Conservation (phyloP, 495 filamentous ascomycete species). For the Geopyxis carbonaria region DNA sequence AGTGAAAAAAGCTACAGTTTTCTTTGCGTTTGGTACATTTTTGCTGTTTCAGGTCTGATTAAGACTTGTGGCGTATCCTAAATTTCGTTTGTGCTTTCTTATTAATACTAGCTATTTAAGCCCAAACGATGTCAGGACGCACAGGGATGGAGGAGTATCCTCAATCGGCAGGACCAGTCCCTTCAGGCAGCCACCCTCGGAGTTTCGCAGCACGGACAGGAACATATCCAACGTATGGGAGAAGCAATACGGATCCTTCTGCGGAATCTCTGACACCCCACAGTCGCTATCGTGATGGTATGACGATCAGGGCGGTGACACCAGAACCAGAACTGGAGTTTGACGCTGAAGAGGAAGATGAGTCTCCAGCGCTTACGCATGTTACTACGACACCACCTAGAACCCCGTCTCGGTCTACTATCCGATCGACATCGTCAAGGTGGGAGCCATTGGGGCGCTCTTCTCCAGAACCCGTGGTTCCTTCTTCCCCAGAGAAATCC, state of each 20-base stretch:
- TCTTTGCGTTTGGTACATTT: too few relatives aligned
- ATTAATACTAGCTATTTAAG: too few relatives aligned
- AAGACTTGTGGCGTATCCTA: too few relatives aligned
- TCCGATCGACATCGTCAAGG: conserved; percentile 10
- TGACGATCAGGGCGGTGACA: conserved; percentile 37
- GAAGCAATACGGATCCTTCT: conserved; percentile 6
- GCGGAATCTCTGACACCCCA: conserved; percentile 5
- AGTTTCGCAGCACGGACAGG: conserved; percentile 5
- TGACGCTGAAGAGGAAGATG: conserved; percentile 14
- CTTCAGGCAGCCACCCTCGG: conserved; percentile 5
- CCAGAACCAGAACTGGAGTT: conserved; percentile 32
- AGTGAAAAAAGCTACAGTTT: too few relatives aligned
- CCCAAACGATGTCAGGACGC: conserved; percentile 7
- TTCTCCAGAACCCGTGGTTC: conserved; percentile 15
- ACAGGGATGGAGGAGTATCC: conserved; percentile 1
- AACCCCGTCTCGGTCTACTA: conserved; percentile 23
- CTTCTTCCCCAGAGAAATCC: conserved; percentile 15
- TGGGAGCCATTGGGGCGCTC: conserved; percentile 12
- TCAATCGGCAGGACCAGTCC: conserved; percentile 3
- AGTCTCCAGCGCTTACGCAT: conserved; percentile 15
- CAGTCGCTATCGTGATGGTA: conserved; percentile 17
- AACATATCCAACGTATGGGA: too few relatives aligned
- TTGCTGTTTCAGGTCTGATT: too few relatives aligned
- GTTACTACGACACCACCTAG: conserved; percentile 26
- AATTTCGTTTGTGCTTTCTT: too few relatives aligned